These are phyloP conservation scores for Schoenoplectus triqueter DNA, from an alignment of 202 grass and related monocot species.

Conservation along the genomic window DNA sequence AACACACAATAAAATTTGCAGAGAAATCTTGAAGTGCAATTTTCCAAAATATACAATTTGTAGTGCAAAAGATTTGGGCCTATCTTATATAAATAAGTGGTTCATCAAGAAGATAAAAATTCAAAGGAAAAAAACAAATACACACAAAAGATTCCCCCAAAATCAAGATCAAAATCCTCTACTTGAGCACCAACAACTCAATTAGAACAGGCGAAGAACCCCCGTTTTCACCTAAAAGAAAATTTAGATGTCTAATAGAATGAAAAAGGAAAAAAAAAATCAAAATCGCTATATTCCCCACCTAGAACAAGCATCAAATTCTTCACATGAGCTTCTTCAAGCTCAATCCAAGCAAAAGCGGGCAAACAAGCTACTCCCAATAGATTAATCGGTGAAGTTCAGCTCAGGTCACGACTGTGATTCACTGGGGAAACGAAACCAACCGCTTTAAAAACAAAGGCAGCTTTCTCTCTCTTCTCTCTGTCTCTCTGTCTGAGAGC, in stretches of 20 bases:
- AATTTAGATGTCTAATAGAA: constrained; percentile 16
- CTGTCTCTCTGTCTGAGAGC: not conserved
- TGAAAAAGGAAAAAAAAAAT: not conserved
- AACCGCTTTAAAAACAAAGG: not conserved
- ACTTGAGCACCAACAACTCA: not conserved
- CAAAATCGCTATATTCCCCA: not conserved
- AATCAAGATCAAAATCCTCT: not conserved
- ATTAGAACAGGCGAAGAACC: constrained; percentile 14
- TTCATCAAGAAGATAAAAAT: not conserved
- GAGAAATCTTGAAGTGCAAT: constrained; percentile 20
- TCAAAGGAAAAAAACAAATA: not conserved
- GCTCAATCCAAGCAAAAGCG: constrained; percentile 15
- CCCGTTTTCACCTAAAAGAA: not conserved
- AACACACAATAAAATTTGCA: not conserved
- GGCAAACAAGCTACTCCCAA: not conserved
- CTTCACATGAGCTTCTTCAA: constrained; percentile 25
- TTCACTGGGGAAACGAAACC: constrained; percentile 17
- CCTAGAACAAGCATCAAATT: constrained; percentile 18
- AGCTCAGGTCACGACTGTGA: not conserved
- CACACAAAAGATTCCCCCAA: not conserved
- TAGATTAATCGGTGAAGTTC: not conserved
- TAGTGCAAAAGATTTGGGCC: not conserved
- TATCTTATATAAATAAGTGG: not conserved
- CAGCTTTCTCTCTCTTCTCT: constrained; percentile 15
- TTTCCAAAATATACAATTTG: not conserved